Base-by-base conservation (phyloP, 2,329 filamentous ascomycete genomes). In the Boeremia lycopersici region DNA sequence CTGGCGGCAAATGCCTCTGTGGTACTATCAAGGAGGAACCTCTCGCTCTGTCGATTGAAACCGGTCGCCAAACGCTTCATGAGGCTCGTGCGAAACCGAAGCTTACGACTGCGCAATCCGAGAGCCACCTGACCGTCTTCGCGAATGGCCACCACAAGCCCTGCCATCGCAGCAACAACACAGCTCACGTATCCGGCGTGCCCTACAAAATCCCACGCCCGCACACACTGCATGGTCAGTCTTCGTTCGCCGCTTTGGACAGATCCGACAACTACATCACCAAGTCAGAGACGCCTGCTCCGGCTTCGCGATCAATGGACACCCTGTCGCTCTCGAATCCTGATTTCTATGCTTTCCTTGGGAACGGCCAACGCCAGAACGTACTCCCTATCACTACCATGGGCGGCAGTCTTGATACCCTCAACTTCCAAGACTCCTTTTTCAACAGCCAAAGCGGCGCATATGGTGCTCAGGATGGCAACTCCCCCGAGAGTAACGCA, bases 101-200 rank as follows among this genome's bases (percentile, higher is more conserved):
- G 64, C 77, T 86, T 43, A 82, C 81, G 36, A 78, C 81, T 41
- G 81, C 81, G 53, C 84, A 83, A 62, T 86, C 84, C 23, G 85
- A 88, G 47, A 81, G 80, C 53, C 82, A 81, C 28, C 74, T 87
- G 64, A 86, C 83, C 15, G 78, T 86, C 53, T 86, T 86, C 68
- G 78, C 83, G 19, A 86, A 87, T 65, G 85, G 85, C 54, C 84
- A 87, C 63, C 84, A 87, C 74, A 86, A 86, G 74, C 85, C 85
- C 10, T 82, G 81, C 45, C 85, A 87, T 67, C 84, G 85, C 62
- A 84, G 85, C 74, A 87, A 87, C 73, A 83, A 86, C 70, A 80
- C 83, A 60, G 84, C 84, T 55, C 85, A 87, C 66, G 83, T 86
- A 56, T 84, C 81, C 51, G 84, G 84, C 53, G 75, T 82, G 61